These are phyloP conservation scores for Hanseniaspora valbyensis DNA, from an alignment of 805 yeast genomes.

Conservation along the genomic window DNA sequence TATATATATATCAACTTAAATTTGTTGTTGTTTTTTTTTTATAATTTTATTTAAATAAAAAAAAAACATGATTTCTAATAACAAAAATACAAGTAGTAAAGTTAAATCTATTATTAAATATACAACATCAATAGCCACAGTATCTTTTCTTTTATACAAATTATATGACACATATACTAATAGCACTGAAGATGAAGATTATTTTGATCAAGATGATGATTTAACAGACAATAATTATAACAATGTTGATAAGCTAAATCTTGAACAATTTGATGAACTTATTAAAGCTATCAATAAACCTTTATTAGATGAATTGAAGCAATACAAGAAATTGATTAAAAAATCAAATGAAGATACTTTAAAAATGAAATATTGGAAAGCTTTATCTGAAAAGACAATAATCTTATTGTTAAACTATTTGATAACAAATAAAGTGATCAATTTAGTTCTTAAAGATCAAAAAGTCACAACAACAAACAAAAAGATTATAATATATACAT, in stretches of 20 bases:
- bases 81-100: not conserved
- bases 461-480: not conserved
- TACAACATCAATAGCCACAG: conserved; percentile 4
- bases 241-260: conserved; percentile 17
- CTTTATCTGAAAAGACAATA: conserved; percentile 6
- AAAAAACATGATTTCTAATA: too few relatives aligned
- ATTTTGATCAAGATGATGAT: conserved; percentile 19
- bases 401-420: not conserved
- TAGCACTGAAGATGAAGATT: too few relatives aligned
- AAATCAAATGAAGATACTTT: not conserved
- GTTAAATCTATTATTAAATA: conserved; percentile 2
- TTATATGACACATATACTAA: not conserved
- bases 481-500: conserved; percentile 8
- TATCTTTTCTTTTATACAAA: conserved; percentile 8
- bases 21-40: too few relatives aligned
- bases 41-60: too few relatives aligned
- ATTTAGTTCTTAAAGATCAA: not conserved
- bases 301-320: not conserved
- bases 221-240: conserved; percentile 16
- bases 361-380: conserved; percentile 5
- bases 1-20: too few relatives aligned
- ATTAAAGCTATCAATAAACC: conserved; percentile 7
- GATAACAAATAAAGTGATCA: not conserved
- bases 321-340: not conserved
- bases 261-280: conserved; percentile 17